Evolutionary conservation across 345 rosid species (phyloP).

Genomic region (Rhodamnia rubescens): DNA sequence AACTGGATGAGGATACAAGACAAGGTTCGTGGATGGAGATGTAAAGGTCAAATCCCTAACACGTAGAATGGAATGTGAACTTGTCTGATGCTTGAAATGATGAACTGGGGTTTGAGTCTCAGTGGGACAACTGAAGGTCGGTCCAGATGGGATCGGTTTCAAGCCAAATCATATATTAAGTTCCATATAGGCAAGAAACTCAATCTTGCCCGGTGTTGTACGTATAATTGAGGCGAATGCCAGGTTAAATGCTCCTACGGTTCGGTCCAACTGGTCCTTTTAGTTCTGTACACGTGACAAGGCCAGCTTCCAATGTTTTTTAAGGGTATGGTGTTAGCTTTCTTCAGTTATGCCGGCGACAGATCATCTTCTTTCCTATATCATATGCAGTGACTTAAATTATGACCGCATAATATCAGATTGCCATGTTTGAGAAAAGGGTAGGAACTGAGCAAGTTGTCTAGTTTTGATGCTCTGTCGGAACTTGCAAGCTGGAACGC

Average conservation of each 20-base stretch:
- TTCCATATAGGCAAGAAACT: constrained; percentile 34
- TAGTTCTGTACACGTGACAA: constrained; percentile 3
- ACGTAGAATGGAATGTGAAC: constrained; percentile 47
- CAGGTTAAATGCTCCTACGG: constrained; percentile 38
- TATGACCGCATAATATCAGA: not conserved
- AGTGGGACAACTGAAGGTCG: constrained; percentile 41
- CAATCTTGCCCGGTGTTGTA: constrained; percentile 58
- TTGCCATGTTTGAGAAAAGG: not conserved
- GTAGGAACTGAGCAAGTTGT: not conserved
- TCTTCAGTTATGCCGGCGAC: not conserved
- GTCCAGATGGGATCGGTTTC: constrained; percentile 30
- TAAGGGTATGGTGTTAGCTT: not conserved
- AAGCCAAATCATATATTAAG: constrained; percentile 53
- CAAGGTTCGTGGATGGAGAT: constrained; percentile 69
- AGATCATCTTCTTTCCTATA: not conserved
- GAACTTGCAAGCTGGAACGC: not conserved
- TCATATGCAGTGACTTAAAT: not conserved
- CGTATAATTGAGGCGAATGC: constrained; percentile 38
- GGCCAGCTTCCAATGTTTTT: not conserved
- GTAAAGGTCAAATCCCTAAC: constrained; percentile 29
- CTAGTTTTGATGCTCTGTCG: not conserved
- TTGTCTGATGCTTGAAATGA: constrained; percentile 49
- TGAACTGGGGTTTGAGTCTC: constrained; percentile 61
- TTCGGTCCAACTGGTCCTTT: constrained; percentile 73
- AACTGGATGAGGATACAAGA: constrained; percentile 43